Base-by-base conservation (phyloP, 75 land plant genomes). In the Picea sitchensis region DNA sequence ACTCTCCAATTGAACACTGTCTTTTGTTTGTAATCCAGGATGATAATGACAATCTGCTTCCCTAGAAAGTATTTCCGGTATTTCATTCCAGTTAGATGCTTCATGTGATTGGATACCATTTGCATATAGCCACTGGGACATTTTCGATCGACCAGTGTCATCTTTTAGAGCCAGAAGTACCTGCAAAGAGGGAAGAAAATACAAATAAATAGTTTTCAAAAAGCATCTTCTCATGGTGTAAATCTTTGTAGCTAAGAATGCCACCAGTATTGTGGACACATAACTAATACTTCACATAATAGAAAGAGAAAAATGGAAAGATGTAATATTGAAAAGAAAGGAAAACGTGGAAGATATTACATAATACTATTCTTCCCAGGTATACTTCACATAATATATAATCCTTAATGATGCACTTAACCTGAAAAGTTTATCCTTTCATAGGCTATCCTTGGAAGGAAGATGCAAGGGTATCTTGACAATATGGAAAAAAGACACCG, bases 131-230 rank as follows among this genome's bases (percentile, higher is more conserved):
- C 93, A 93, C 20, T 81, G 67, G 79, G 83, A 80, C 75, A 86
- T 81, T 4, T 82, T 78, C 2, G 38, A 76, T 82, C 91, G 87
- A 38, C 83, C 81, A 78, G 71, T 77, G 18, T 67, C 61, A 60
- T 91, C 95, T 61, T 75, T 82, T 75, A 91, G 78, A 69, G 93
- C 93, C 76, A 93, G 89, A 21, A 93, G 76, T 13, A 93, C 93
- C 95, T 92, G 85, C 69, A 80, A n/a, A 61, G 20, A n/a, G 32
- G 26, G 17, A 72, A 61, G 9, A n/a, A 59, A 61, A 41, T 38
- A 4, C 80, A 63, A 30, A 80, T 59, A 31, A 11, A 78, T 30
- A 26, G 68, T 6, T 71, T 64, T 64, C 11, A 64, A 44, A 44
- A 71, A 71, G 21, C 26, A 41, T 71, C 11, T 41, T 36, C 74